Conservation (phyloP, 768 basidiomycete genomes). For the Jaapia argillacea region DNA sequence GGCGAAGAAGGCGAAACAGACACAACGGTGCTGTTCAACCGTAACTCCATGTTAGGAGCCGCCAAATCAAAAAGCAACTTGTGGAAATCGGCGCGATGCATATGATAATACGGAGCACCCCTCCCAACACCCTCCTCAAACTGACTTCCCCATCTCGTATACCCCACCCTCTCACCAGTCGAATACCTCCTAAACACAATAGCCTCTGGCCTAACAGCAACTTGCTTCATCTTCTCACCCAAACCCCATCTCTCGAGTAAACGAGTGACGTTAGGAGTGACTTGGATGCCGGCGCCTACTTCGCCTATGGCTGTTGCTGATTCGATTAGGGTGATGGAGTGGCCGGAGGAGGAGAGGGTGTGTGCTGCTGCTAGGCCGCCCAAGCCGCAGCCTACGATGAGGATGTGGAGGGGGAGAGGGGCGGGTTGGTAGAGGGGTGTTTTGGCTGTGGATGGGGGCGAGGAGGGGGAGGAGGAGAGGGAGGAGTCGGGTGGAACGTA, state of each 20-base stretch:
- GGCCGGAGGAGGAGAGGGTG: conserved; percentile 28
- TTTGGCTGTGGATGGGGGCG: conserved; percentile 17
- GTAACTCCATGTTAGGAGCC: conserved; percentile 16
- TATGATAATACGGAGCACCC: conserved; percentile 32
- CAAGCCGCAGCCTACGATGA: conserved; percentile 31
- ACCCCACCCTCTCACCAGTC: conserved; percentile 27
- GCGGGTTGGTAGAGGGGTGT: conserved; percentile 20
- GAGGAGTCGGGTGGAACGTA: not conserved
- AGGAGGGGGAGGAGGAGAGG: conserved; percentile 20
- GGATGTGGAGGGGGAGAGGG: conserved; percentile 22
- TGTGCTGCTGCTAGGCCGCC: conserved; percentile 30
- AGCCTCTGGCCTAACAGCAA: conserved; percentile 25
- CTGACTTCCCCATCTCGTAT: conserved; percentile 22
- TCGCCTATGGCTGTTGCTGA: conserved; percentile 27
- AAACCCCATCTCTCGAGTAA: conserved; percentile 29
- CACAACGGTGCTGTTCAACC: conserved; percentile 23
- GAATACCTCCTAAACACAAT: conserved; percentile 27
- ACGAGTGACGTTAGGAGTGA: conserved; percentile 29
- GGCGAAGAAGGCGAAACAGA: conserved; percentile 13
- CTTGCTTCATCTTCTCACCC: conserved; percentile 17
- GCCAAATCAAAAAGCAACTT: conserved; percentile 26
- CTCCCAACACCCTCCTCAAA: conserved; percentile 19
- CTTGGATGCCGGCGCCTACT: conserved; percentile 32
- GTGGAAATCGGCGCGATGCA: conserved; percentile 35
- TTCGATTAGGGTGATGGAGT: conserved; percentile 29